phyloP scores from a whole-genome alignment of 2,329 filamentous ascomycete species.

The Onygena corvina region DNA sequence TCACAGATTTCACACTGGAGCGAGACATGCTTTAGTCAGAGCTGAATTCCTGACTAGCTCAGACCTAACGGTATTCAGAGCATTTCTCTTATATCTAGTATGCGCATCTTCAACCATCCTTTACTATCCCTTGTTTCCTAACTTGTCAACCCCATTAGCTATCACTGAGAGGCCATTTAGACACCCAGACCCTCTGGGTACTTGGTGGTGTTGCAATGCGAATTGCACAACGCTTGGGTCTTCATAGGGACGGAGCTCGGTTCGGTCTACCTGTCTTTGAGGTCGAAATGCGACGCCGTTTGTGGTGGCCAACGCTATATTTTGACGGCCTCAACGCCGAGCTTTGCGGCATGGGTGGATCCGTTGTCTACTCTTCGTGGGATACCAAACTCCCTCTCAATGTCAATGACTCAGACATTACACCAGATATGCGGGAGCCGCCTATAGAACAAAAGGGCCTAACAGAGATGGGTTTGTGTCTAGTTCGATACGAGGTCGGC shows the following conservation, averaged over 20 bases:
- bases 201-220: constrained; percentile 25
- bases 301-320: constrained; percentile 26
- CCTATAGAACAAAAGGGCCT: constrained; percentile 23
- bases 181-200: constrained; percentile 11
- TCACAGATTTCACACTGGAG: constrained; percentile 44
- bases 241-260: constrained; percentile 50
- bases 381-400: constrained; percentile 35
- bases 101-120: neutral
- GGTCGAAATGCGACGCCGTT: constrained; percentile 31
- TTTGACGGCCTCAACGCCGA: neutral
- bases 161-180: constrained; percentile 11
- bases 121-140: neutral
- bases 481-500: constrained; percentile 34
- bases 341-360: neutral
- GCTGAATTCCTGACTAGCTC: constrained; percentile 31
- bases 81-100: constrained; percentile 46
- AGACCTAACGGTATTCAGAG: constrained; percentile 39
- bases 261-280: constrained; percentile 30
- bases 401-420: constrained; percentile 33
- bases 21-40: constrained; percentile 45
- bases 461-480: constrained; percentile 35
- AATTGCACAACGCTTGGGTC: constrained; percentile 29
- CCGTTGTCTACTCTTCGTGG: constrained; percentile 30
- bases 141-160: constrained; percentile 33
- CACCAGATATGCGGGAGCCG: constrained; percentile 27